Conservation (phyloP, 1,284 basidiomycete species). For the Ganoderma meredithae region DNA sequence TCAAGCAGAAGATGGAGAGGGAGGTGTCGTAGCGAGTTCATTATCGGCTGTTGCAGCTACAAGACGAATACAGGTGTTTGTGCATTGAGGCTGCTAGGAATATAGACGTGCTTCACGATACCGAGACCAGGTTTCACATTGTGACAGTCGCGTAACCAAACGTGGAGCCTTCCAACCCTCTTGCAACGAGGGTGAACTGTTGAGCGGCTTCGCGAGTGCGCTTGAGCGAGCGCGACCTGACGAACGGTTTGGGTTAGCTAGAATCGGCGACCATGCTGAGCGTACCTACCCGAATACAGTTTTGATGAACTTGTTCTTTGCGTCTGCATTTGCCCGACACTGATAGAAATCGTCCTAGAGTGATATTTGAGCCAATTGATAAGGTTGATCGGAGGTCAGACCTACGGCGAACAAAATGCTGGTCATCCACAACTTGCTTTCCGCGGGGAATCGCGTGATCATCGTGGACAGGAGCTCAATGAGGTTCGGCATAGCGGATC, state of each 20-base stretch:
- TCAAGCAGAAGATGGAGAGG: slow-evolving; percentile 10
- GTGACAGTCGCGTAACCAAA: slow-evolving; percentile 69
- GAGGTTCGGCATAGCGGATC: slow-evolving; percentile 84
- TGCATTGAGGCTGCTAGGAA: slow-evolving; percentile 4
- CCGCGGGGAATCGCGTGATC: slow-evolving; percentile 59
- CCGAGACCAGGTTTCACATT: slow-evolving; percentile 36
- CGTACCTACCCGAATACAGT: slow-evolving; percentile 68
- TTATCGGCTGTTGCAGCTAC: slow-evolving; percentile 7
- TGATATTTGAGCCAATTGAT: neutral
- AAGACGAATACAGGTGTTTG: slow-evolving; percentile 11
- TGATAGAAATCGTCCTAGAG: slow-evolving; percentile 66
- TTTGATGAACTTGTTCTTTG: slow-evolving; percentile 82
- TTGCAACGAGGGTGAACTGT: slow-evolving; percentile 76
- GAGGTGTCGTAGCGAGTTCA: slow-evolving; percentile 1
- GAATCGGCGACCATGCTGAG: neutral
- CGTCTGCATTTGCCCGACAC: slow-evolving; percentile 69
- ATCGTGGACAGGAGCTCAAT: slow-evolving; percentile 80
- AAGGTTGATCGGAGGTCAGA: slow-evolving; percentile 13
- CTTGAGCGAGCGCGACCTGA: slow-evolving; percentile 68
- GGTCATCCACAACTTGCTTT: slow-evolving; percentile 73
- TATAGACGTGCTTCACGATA: slow-evolving; percentile 12
- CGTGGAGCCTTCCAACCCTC: slow-evolving; percentile 78
- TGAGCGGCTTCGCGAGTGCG: slow-evolving; percentile 76
- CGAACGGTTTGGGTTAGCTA: neutral
- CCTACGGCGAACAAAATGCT: slow-evolving; percentile 76